A percentile compares a stretch with the other conserved stretches of the same genome.
Evolutionary conservation across 768 basidiomycete species (phyloP).

Genomic region (Tulasnella sp.): DNA sequence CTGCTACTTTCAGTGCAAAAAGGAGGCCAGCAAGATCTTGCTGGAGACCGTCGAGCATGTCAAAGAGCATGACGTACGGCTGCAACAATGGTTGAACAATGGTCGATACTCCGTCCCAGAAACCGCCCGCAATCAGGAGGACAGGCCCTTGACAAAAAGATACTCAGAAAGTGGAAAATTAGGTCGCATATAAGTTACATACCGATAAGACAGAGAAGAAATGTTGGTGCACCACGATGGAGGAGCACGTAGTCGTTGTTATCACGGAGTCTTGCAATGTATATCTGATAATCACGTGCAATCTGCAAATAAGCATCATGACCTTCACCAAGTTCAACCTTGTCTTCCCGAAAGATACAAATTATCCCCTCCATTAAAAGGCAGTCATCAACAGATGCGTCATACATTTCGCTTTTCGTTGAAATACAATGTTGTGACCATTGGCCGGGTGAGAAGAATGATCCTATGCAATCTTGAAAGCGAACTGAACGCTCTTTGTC

Average conservation of each 20-base stretch:
- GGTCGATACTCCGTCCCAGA: constrained; percentile 7
- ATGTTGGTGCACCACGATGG: not conserved
- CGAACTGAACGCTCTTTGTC: not conserved
- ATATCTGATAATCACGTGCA: constrained; percentile 1
- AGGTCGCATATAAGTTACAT: not conserved
- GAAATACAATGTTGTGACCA: not conserved
- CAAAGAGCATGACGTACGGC: constrained; percentile 9
- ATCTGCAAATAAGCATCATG: constrained; percentile 12
- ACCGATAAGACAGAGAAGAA: constrained; percentile 1
- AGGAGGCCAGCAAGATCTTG: constrained; percentile 2
- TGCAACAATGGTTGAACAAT: constrained; percentile 3
- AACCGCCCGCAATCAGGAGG: constrained; percentile 1
- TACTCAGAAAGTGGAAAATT: not conserved
- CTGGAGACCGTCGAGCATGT: not conserved
- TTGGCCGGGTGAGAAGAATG: not conserved
- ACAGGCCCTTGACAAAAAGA: not conserved
- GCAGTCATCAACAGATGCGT: not conserved
- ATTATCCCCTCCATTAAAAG: not conserved
- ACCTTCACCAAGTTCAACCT: constrained; percentile 1
- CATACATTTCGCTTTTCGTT: not conserved
- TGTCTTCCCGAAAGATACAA: constrained; percentile 1
- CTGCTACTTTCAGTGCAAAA: not conserved
- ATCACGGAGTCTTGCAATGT: not conserved
- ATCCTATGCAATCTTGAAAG: not conserved
- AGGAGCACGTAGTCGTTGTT: not conserved